phyloP scores from a whole-genome alignment of 2,329 filamentous ascomycete species.

The Acarospora socialis region DNA sequence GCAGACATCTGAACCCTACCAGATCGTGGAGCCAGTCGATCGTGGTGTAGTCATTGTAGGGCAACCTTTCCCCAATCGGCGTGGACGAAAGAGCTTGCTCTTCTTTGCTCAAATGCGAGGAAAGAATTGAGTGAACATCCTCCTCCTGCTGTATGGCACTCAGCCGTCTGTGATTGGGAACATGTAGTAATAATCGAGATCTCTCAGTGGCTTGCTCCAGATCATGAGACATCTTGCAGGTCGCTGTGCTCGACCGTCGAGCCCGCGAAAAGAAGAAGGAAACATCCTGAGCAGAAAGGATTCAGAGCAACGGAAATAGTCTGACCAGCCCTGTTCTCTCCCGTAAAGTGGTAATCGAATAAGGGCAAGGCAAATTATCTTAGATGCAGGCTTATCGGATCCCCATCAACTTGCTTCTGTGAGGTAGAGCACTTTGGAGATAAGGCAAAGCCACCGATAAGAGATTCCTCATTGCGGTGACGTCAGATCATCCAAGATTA shows the following conservation, averaged over 20 bases:
- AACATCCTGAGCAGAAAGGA: neutral
- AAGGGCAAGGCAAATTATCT: no score
- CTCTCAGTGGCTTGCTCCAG: slow-evolving; percentile 20
- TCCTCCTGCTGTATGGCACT: slow-evolving; percentile 26
- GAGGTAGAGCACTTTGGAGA: no score
- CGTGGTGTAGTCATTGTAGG: slow-evolving; percentile 48
- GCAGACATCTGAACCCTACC: slow-evolving; percentile 21
- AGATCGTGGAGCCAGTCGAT: slow-evolving; percentile 50
- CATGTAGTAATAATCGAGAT: slow-evolving; percentile 21
- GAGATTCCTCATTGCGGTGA: no score
- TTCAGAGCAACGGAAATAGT: no score
- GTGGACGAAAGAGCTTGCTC: slow-evolving; percentile 33
- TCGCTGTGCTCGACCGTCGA: no score
- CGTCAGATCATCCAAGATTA: no score
- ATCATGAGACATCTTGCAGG: slow-evolving; percentile 13
- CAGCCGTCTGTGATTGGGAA: slow-evolving; percentile 19
- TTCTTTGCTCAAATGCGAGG: slow-evolving; percentile 32
- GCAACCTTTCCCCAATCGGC: slow-evolving; percentile 39
- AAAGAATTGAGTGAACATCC: slow-evolving; percentile 28
- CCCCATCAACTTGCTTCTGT: no score
- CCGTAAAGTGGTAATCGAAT: no score
- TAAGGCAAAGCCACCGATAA: no score
- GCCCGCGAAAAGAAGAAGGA: neutral
- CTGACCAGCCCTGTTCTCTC: no score
- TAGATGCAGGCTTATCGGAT: no score